Conservation (phyloP, 176 grass and related monocot genomes). For the Aechmea fasciata region DNA sequence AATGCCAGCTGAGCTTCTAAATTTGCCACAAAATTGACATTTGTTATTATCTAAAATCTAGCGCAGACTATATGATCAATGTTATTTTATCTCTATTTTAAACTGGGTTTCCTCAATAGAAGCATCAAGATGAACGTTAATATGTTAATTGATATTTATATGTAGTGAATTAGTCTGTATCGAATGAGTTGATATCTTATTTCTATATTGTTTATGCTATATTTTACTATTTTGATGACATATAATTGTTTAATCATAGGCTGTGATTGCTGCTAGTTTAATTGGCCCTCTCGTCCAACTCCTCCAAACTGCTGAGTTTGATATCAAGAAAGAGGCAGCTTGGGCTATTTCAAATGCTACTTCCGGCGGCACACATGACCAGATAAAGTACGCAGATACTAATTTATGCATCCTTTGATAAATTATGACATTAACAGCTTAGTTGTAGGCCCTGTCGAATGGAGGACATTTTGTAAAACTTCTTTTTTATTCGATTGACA, state of each 20-base stretch:
- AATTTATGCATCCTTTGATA: neutral
- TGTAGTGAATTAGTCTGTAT: neutral
- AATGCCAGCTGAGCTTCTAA: too few species aligned
- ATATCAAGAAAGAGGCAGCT: conserved; percentile 67
- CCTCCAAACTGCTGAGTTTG: conserved; percentile 66
- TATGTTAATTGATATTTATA: neutral
- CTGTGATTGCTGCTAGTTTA: conserved; percentile 52
- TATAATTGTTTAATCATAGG: conserved; percentile 23
- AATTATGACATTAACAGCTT: too few species aligned
- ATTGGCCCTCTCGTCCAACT: conserved; percentile 51
- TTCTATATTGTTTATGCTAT: neutral
- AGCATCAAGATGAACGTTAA: neutral
- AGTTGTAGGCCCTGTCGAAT: too few species aligned
- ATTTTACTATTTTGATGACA: neutral
- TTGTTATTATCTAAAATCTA: too few species aligned
- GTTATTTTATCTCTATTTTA: too few species aligned
- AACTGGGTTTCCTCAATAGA: neutral
- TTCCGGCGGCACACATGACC: conserved; percentile 61
- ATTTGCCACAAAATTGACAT: too few species aligned
- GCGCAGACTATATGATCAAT: too few species aligned
- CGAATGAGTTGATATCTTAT: neutral
- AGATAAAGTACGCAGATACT: conserved; percentile 39
- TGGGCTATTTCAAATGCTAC: conserved; percentile 78
- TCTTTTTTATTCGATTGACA: too few species aligned
- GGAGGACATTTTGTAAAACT: too few species aligned